These are phyloP conservation scores for Nakazawaea ambrosiae DNA, from an alignment of 805 yeast genomes.

Conservation along the genomic window DNA sequence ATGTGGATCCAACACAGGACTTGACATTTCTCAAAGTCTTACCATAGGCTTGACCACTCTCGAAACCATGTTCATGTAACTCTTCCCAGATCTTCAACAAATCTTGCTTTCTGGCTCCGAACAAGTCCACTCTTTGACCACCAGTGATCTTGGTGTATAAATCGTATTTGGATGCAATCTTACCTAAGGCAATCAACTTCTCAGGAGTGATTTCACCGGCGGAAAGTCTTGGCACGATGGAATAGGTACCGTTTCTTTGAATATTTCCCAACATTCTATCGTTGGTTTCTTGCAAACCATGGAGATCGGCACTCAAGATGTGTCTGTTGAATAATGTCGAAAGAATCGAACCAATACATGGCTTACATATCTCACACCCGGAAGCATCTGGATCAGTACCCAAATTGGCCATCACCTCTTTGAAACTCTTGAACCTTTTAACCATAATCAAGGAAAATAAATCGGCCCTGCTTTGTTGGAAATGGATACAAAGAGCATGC, in stretches of 20 bases:
- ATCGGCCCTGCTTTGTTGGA: conserved; percentile 28
- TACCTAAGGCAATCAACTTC: conserved; percentile 26
- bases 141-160: conserved; percentile 30
- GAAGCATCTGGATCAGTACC: conserved; percentile 21
- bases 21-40: conserved; percentile 29
- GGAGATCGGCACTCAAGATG: conserved; percentile 22
- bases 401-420: conserved; percentile 22
- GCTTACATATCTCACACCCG: conserved; percentile 32
- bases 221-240: conserved; percentile 30
- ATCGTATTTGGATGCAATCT: conserved; percentile 25
- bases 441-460: conserved; percentile 29
- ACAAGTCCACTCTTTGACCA: conserved; percentile 28
- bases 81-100: conserved; percentile 26
- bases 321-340: conserved; percentile 26
- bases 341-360: conserved; percentile 29
- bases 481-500: conserved; percentile 26
- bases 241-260: conserved; percentile 30
- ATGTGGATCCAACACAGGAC: conserved; percentile 31
- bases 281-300: conserved; percentile 30
- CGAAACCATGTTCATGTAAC: conserved; percentile 24
- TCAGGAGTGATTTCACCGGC: conserved; percentile 33
- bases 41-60: conserved; percentile 32
- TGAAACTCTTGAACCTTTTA: conserved; percentile 21
- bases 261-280: conserved; percentile 29
- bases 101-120: conserved; percentile 27